Evolutionary conservation across 495 filamentous ascomycete species (phyloP), one percentile per base, ranked within the genome.

Genomic region (Xylaria telfairii): DNA sequence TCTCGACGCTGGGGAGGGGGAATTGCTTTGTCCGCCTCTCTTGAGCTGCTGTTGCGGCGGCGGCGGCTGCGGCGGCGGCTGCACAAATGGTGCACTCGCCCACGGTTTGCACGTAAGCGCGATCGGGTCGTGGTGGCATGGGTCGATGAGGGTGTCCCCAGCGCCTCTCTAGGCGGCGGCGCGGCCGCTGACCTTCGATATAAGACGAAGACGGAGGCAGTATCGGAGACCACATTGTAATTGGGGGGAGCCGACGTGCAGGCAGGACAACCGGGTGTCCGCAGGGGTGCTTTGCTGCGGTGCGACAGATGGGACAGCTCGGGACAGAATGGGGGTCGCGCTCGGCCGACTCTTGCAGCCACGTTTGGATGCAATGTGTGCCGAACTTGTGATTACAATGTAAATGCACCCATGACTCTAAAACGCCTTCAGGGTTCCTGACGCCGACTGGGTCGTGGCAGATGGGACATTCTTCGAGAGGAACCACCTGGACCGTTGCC

Each of bases 321-420:
- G 83, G 79, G 17, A 71, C 71, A 3, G 76, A 67, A 54, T 77
- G 72, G 44, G 75, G 79, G n/a, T 81, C 78, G 68, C 82, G 74
- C 57, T 75, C 73, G 56, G 73, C 69, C 42, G 67, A 71, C 39
- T 78, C 76, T 39, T 75, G 69, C 7, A 85, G 75, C 74, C 83
- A 84, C 44, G 75, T 77, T 56, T 84, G 83, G 72, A 85, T 84
- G 79, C 83, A 85, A 51, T 79, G 70, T 54, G 78, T 78, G 51
- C 83, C 83, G 69, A 85, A 85, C 42, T 73, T 70, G 67, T 85
- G 83, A 6, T 81, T 80, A 72, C 83, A 85, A 30, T 83, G 79
- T 15, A 85, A 72, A n/a, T 71, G 56, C 47, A 80, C 80, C 83
- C 83, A 84, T 15, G 72, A 57, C 72, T 85, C 83, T 24, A 74